Base-by-base conservation (phyloP, 2,329 filamentous ascomycete species). In the Penicillium sp. region DNA sequence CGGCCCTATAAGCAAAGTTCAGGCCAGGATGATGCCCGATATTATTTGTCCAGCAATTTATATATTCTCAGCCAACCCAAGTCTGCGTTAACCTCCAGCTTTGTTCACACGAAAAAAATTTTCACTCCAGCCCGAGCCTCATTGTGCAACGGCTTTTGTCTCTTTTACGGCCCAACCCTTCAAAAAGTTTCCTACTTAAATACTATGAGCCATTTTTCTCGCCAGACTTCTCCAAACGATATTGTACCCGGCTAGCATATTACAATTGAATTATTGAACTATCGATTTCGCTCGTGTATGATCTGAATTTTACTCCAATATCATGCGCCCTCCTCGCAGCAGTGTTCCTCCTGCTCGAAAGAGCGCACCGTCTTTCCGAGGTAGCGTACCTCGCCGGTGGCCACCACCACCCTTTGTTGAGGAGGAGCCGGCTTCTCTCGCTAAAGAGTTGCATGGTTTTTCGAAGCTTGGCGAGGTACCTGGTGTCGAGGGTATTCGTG, bases 371-470 rank as follows among this genome's bases (percentile, higher is more conserved):
- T 21, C 34, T 54, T 11, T 56, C 39, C 50, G 51, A 43, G 23
- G 31, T 16, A 51, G 63, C 54, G 62, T 67, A 51, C 64, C 67
- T 55, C 61, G 66, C 39, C 67, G 61, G 45, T 75, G 71, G 72
- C 76, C 77, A 29, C 77, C 77, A 18, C 69, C 69, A 51, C 77
- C 77, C 23, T 72, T 60, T 47, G 77, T 77, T 49, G 77, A 80
- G 58, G 77, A 79, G 53, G 77, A 78, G 60, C 57, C 63, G n/a
- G 64, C 67, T 29, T 73, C 77, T 26, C 67, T 79, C 23, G 69
- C 74, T 16, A 72, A 71, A 56, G 77, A 79, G 60, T 48, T 75
- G 11, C 54, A 70, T 24, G 71, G 71, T 45, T 56, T 66, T 26
- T 65, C 67, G 49, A 62, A 66, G 40, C 56, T 67, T 26, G 61